phyloP scores from a whole-genome alignment of 179 eudicot species.

The Spergularia azorica region DNA sequence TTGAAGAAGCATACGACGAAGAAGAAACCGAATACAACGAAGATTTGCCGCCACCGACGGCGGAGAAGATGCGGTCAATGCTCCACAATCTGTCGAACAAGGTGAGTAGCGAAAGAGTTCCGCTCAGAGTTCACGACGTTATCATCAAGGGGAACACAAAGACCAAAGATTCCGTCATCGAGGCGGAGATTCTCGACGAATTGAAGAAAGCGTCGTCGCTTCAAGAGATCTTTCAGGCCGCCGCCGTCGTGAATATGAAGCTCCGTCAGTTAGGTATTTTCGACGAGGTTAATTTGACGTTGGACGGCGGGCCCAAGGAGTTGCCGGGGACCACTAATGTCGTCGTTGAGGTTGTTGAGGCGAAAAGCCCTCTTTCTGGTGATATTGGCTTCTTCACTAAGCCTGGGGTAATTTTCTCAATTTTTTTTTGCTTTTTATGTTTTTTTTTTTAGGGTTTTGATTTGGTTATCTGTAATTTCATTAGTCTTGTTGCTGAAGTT shows the following conservation, averaged over 20 bases:
- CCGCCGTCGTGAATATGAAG: conserved; percentile 45
- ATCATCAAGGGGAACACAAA: conserved; percentile 73
- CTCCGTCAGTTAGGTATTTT: conserved; percentile 58
- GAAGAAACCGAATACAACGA: conserved; percentile 42
- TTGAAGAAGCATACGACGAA: conserved; percentile 28
- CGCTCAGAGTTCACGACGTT: conserved; percentile 77
- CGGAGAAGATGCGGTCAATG: conserved; percentile 38
- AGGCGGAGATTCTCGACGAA: conserved; percentile 51
- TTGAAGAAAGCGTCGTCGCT: conserved; percentile 49
- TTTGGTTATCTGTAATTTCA: not conserved
- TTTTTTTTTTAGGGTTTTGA: not conserved
- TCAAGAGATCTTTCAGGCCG: conserved; percentile 71
- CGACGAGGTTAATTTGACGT: conserved; percentile 62
- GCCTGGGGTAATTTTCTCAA: conserved; percentile 62
- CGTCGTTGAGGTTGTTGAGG: conserved; percentile 65
- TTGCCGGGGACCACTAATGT: conserved; percentile 75
- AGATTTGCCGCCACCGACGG: conserved; percentile 11
- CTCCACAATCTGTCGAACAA: conserved; percentile 52
- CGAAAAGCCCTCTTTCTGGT: conserved; percentile 56
- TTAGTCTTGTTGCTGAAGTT: not conserved
- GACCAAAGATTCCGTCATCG: conserved; percentile 72
- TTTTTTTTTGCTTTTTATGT: not conserved
- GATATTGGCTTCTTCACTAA: conserved; percentile 64
- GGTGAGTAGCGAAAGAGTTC: conserved; percentile 45
- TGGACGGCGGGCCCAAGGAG: conserved; percentile 83